A percentile compares a stretch with the other conserved stretches of the same genome.
phyloP scores from a whole-genome alignment of 768 basidiomycete species.

The Serendipita sp. region DNA sequence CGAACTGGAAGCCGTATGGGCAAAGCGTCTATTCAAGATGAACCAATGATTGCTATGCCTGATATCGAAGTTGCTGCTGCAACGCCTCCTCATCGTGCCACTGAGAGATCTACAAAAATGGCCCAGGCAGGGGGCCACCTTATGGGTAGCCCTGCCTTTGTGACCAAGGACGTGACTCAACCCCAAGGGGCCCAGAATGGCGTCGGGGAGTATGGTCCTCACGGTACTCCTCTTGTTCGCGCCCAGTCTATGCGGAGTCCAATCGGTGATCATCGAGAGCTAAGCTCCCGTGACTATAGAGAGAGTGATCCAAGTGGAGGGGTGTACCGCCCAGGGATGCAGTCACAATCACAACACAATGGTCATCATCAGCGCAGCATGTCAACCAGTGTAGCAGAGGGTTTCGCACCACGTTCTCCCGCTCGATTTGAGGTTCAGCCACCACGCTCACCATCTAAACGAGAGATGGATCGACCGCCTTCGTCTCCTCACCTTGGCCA shows the following conservation, averaged over 20 bases:
- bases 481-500: not conserved
- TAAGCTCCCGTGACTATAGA: not conserved
- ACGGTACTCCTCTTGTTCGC: not conserved
- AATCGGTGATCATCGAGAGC: not conserved
- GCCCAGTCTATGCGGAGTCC: not conserved
- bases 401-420: not conserved
- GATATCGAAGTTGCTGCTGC: not conserved
- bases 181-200: not conserved
- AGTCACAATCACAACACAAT: not conserved
- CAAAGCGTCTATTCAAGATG: not conserved
- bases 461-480: not conserved
- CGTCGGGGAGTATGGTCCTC: not conserved
- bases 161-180: not conserved
- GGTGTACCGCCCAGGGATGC: not conserved
- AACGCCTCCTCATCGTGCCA: not conserved
- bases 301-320: not conserved
- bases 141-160: constrained; percentile 3
- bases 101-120: constrained; percentile 1
- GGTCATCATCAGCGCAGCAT: not conserved
- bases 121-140: not conserved
- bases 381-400: not conserved
- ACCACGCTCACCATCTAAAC: not conserved
- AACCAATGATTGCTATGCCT: not conserved
- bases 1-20: not conserved
- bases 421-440: not conserved